Evolutionary conservation across 306 rosid genomes (phyloP).

Genomic region (Malus asiatica): DNA sequence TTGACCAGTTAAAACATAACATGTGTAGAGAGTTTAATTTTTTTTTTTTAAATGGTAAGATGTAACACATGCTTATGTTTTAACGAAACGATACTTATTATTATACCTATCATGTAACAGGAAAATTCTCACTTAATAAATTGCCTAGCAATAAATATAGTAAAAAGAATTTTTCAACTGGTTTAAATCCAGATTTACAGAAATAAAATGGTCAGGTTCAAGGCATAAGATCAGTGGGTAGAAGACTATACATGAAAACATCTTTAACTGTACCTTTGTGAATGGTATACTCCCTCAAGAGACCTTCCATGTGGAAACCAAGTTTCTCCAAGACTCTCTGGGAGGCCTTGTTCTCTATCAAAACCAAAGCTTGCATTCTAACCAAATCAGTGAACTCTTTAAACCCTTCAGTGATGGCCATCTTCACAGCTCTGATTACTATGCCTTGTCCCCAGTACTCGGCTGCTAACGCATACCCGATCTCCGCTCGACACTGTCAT

Average conservation of each 20-base stretch:
- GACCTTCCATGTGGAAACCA: constrained; percentile 25
- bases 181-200: background rate
- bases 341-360: constrained; percentile 23
- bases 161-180: no score
- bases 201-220: background rate
- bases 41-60: no score
- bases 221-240: constrained; percentile 6
- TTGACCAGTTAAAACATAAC: background rate
- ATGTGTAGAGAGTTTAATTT: background rate
- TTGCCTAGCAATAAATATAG: background rate
- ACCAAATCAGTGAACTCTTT: background rate
- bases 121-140: background rate
- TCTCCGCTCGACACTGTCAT: constrained; percentile 9
- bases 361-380: constrained; percentile 19
- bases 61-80: background rate
- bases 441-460: constrained; percentile 24
- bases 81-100: background rate
- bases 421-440: constrained; percentile 17
- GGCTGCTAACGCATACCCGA: constrained; percentile 13
- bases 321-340: constrained; percentile 28
- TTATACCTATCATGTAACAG: background rate
- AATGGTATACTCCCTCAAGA: constrained; percentile 20
- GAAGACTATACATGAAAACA: constrained; percentile 5
- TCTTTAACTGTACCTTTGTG: constrained; percentile 5
- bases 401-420: constrained; percentile 16